Percentiles rank a stretch among this genome's conserved stretches.
Conservation (phyloP, 805 yeast species). For the Saturnispora dispora region DNA sequence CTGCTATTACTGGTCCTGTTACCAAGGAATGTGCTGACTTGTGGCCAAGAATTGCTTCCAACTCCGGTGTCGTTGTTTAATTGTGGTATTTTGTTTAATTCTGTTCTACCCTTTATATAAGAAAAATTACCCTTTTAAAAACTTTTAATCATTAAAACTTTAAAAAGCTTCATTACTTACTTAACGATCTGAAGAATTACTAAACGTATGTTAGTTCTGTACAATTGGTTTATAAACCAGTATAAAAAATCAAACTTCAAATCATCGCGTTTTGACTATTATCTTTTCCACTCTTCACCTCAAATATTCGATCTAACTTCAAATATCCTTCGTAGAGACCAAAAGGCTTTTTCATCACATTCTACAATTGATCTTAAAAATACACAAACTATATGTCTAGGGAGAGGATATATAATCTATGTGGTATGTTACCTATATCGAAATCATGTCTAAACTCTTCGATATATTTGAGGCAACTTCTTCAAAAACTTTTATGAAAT, state of each 20-base stretch:
- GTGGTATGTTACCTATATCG: background rate
- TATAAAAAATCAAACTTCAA: background rate
- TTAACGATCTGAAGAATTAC: background rate
- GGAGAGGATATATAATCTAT: background rate
- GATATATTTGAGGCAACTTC: background rate
- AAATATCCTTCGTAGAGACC: background rate
- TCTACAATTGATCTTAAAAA: background rate
- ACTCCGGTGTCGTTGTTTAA: conserved; percentile 99
- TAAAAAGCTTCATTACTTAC: no score
- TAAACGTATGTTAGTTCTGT: background rate
- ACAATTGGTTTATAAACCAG: no score
- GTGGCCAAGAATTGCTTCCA: conserved; percentile 99
- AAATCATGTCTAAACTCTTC: background rate
- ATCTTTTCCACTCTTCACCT: background rate
- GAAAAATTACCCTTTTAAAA: background rate
- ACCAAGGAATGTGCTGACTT: conserved; percentile 99
- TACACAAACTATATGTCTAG: background rate
- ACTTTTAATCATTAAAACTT: background rate
- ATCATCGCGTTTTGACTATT: background rate
- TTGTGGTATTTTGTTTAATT: conserved; percentile 10
- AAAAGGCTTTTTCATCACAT: background rate
- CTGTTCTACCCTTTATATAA: conserved; percentile 13
- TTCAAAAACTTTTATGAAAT: background rate
- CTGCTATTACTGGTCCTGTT: conserved; percentile 99
- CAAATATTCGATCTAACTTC: background rate